Conservation (phyloP, 495 filamentous ascomycete genomes). For the Aspergillus coremiiformis region DNA sequence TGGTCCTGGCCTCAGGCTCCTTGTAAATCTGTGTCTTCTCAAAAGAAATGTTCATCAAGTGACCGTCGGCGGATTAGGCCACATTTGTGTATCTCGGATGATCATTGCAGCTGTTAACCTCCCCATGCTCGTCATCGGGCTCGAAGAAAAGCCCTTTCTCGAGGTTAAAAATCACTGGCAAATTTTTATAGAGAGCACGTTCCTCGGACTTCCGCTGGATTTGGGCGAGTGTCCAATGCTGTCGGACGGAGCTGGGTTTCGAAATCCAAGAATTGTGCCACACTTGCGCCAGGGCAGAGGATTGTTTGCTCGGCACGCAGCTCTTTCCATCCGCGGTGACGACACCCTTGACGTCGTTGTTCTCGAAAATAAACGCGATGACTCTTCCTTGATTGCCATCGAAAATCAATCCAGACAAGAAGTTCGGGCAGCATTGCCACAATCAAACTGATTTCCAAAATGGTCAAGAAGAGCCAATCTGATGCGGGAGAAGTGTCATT, state of each 20-base stretch:
- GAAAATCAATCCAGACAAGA: background rate
- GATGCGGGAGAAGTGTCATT: background rate
- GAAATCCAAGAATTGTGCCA: conserved; percentile 32
- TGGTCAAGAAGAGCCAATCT: background rate
- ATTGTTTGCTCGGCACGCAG: conserved; percentile 27
- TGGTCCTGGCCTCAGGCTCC: conserved; percentile 32
- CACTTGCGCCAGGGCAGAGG: conserved; percentile 33
- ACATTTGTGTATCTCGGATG: conserved; percentile 44
- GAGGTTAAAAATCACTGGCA: conserved; percentile 43
- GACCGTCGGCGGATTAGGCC: conserved; percentile 16
- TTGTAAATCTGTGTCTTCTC: conserved; percentile 33
- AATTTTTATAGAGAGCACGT: conserved; percentile 32
- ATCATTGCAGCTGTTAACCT: conserved; percentile 48
- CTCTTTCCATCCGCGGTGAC: conserved; percentile 22
- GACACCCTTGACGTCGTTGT: conserved; percentile 21
- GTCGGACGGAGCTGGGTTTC: conserved; percentile 37
- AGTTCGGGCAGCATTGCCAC: background rate
- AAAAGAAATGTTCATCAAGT: conserved; percentile 26
- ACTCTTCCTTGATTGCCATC: conserved; percentile 27
- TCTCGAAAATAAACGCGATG: conserved; percentile 18
- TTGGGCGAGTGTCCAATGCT: conserved; percentile 42
- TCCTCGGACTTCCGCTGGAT: conserved; percentile 39
- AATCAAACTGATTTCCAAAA: background rate
- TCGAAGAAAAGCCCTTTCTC: conserved; percentile 51
- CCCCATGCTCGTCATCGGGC: conserved; percentile 36